Conservation (phyloP, 208 protist genomes). For the Crithidia fasciculata region DNA sequence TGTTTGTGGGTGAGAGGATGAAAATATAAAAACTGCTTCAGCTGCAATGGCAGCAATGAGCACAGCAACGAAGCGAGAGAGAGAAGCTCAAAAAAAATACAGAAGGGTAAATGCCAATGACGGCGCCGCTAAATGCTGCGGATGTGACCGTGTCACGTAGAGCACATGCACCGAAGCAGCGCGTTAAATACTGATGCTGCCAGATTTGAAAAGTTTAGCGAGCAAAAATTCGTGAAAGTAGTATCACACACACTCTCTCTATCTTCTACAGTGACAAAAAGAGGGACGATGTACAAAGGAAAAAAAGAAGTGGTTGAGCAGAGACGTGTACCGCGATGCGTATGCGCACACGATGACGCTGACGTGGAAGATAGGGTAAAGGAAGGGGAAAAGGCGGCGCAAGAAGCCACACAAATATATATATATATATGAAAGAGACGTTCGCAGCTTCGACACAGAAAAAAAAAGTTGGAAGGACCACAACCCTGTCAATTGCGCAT, state of each 20-base stretch:
- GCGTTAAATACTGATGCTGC: too few species aligned
- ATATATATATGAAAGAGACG: neutral
- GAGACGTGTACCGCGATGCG: neutral
- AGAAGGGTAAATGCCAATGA: neutral
- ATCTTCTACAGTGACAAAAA: neutral
- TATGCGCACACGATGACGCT: neutral
- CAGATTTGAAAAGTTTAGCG: too few species aligned
- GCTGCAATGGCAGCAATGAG: too few species aligned
- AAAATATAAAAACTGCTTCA: too few species aligned
- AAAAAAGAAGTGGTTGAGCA: neutral
- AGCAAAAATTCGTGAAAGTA: too few species aligned
- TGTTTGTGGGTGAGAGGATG: too few species aligned
- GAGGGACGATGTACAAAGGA: neutral
- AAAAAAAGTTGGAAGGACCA: neutral
- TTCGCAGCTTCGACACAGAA: neutral
- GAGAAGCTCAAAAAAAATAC: slow-evolving; percentile 8
- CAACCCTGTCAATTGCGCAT: too few species aligned
- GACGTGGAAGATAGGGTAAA: too few species aligned
- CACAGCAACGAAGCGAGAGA: neutral
- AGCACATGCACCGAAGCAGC: neutral
- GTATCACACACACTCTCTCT: too few species aligned
- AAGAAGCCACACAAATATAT: neutral
- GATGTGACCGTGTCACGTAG: too few species aligned
- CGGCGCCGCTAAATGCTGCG: too few species aligned
- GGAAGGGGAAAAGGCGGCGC: too few species aligned